These are phyloP conservation scores for Macaranga tanarius DNA, from an alignment of 441 rosid species.

Conservation along the genomic window DNA sequence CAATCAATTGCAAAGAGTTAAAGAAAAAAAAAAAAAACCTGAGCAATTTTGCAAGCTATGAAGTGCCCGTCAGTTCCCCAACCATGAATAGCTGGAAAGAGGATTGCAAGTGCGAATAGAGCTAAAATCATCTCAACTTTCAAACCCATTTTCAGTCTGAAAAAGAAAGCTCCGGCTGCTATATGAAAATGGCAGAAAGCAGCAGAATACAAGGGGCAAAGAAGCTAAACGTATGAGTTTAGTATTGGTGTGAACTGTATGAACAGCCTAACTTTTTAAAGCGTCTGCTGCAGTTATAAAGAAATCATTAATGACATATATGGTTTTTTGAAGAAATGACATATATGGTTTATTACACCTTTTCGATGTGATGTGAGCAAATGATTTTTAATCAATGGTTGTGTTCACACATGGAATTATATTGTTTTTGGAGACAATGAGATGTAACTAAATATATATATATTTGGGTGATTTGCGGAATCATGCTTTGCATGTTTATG, in stretches of 20 bases:
- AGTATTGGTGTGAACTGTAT: constrained; percentile 28
- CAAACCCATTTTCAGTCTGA: constrained; percentile 24
- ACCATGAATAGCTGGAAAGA: constrained; percentile 35
- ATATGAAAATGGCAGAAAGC: background rate
- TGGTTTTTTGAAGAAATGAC: background rate
- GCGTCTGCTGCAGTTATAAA: background rate
- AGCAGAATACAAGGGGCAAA: background rate
- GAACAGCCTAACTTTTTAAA: background rate
- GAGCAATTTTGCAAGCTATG: constrained; percentile 65
- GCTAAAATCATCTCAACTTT: constrained; percentile 19
- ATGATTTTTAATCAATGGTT: too few species aligned
- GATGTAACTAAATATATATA: too few species aligned
- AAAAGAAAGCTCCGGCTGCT: background rate
- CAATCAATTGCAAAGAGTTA: background rate
- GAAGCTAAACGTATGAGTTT: constrained; percentile 3
- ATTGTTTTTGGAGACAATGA: too few species aligned
- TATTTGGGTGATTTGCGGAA: too few species aligned
- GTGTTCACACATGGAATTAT: too few species aligned
- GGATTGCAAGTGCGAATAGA: constrained; percentile 24
- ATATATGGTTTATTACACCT: too few species aligned
- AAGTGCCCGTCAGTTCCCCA: constrained; percentile 83
- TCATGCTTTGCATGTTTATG: background rate
- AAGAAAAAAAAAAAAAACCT: constrained; percentile 34
- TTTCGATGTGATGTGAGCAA: too few species aligned
- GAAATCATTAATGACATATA: background rate